Evolutionary conservation across 768 basidiomycete genomes (phyloP).

Genomic region (Aureoboletus auriporus): DNA sequence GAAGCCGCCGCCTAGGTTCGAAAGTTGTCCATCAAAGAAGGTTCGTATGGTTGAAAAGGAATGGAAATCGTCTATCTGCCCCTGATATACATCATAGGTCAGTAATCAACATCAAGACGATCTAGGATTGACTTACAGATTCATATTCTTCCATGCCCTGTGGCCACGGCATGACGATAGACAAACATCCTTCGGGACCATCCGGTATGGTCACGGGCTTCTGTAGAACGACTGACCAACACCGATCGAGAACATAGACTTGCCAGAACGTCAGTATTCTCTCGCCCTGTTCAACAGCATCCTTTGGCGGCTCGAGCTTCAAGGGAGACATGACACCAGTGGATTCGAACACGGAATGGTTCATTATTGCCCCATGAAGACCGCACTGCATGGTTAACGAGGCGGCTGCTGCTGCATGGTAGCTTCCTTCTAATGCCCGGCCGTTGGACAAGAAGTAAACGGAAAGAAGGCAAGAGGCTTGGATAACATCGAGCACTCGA

Average conservation of each 20-base stretch:
- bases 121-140: conserved; percentile 42
- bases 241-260: conserved; percentile 74
- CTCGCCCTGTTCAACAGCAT: conserved; percentile 62
- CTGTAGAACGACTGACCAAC: conserved; percentile 73
- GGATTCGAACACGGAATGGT: conserved; percentile 32
- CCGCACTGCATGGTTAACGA: conserved; percentile 71
- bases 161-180: conserved; percentile 76
- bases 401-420: conserved; percentile 71
- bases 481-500: conserved; percentile 66
- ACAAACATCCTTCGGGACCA: conserved; percentile 48
- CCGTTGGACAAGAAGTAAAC: conserved; percentile 76
- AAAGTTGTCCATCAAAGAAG: conserved; percentile 59
- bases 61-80: conserved; percentile 47
- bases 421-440: conserved; percentile 71
- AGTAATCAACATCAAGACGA: conserved; percentile 7
- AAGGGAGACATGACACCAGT: conserved; percentile 33
- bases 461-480: conserved; percentile 71
- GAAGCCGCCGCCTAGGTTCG: conserved; percentile 48
- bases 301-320: conserved; percentile 55
- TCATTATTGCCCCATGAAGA: conserved; percentile 46
- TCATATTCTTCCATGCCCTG: conserved; percentile 70
- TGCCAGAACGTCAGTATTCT: conserved; percentile 80
- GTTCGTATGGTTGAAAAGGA: conserved; percentile 57
- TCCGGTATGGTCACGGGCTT: conserved; percentile 67
- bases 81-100: conserved; percentile 39